Evolutionary conservation across 1,139 yeast species (phyloP).

Genomic region (Blastobotrys capitulatus): DNA sequence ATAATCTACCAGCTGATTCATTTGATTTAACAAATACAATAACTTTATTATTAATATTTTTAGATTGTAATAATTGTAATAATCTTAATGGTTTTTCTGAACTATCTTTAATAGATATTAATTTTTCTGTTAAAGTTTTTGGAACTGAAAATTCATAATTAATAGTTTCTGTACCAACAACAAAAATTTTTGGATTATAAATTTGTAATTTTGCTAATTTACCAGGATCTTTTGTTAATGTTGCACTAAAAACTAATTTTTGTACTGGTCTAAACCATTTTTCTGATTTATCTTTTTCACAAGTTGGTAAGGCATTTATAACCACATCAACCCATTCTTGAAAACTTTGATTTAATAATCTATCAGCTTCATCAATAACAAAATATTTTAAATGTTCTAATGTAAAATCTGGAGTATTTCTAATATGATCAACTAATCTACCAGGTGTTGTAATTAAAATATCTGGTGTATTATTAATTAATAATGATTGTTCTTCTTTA

Average conservation of each 20-base stretch:
- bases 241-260: constrained; percentile 86
- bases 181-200: constrained; percentile 60
- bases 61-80: constrained; percentile 45
- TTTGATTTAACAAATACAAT: constrained; percentile 78
- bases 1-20: constrained; percentile 74
- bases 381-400: constrained; percentile 56
- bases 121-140: constrained; percentile 30
- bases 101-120: constrained; percentile 27
- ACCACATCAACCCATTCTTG: constrained; percentile 86
- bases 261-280: constrained; percentile 32
- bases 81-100: constrained; percentile 67
- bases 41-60: constrained; percentile 33
- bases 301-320: constrained; percentile 40
- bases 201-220: constrained; percentile 68
- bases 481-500: constrained; percentile 54
- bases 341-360: constrained; percentile 81
- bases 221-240: constrained; percentile 90
- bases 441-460: constrained; percentile 88
- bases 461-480: constrained; percentile 56
- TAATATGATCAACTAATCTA: constrained; percentile 82
- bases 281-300: constrained; percentile 12
- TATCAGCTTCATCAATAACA: constrained; percentile 93
- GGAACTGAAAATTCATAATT: constrained; percentile 47
- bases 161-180: constrained; percentile 45
- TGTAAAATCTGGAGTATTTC: constrained; percentile 31